Percentiles rank a stretch among this genome's conserved stretches.
Evolutionary conservation across 345 rosid genomes (phyloP).

Genomic region (Populus tremula): DNA sequence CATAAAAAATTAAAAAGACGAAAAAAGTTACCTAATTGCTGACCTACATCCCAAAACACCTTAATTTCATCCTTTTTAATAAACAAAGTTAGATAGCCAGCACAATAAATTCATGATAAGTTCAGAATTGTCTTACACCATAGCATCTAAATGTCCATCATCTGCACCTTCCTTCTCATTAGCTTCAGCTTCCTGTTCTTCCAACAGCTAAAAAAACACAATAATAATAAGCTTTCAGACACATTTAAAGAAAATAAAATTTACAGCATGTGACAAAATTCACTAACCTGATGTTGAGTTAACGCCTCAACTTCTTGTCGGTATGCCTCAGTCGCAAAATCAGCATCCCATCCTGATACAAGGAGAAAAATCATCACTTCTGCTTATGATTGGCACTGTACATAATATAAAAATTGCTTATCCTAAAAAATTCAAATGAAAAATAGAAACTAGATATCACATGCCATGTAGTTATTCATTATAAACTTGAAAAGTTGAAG

Average conservation of each 20-base stretch:
- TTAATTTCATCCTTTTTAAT: not conserved
- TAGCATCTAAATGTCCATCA: conserved; percentile 39
- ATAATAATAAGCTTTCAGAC: conserved; percentile 6
- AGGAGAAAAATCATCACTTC: not conserved
- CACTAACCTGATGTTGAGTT: conserved; percentile 87
- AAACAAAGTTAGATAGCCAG: conserved; percentile 12
- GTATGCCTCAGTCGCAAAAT: conserved; percentile 99
- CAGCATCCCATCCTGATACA: conserved; percentile 94
- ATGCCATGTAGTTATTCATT: not conserved
- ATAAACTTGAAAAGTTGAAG: not conserved
- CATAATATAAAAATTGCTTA: not conserved
- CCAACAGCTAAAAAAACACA: conserved; percentile 67
- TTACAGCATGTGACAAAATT: not conserved
- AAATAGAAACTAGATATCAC: not conserved
- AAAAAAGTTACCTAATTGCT: not conserved
- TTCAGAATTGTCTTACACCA: conserved; percentile 56
- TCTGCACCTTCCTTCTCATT: conserved; percentile 72
- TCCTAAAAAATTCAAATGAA: conserved; percentile 4
- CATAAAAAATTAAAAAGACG: not conserved
- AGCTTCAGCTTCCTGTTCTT: conserved; percentile 90
- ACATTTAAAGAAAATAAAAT: not conserved
- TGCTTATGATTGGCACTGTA: not conserved
- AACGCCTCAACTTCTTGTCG: conserved; percentile 92
- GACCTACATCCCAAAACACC: not conserved
- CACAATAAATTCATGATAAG: conserved; percentile 11